Percentiles rank a stretch among this genome's conserved stretches.
phyloP scores from a whole-genome alignment of 1,284 basidiomycete species.

The Fistulina hepatica region DNA sequence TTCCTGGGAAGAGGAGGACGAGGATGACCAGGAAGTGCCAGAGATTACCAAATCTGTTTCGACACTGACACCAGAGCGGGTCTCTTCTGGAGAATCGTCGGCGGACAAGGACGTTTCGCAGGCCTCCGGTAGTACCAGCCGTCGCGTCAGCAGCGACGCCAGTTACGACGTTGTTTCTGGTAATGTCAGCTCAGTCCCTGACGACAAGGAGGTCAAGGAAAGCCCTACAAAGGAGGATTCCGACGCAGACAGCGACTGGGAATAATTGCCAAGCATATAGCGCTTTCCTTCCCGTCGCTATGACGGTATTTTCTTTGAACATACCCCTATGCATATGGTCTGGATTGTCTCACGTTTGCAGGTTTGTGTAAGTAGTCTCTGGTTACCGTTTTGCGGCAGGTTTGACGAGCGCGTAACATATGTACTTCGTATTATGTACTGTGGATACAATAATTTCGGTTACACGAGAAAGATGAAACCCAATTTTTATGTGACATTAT shows the following conservation, averaged over 20 bases:
- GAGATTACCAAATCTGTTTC: slow-evolving; percentile 19
- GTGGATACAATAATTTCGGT: too few species aligned
- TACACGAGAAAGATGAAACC: too few species aligned
- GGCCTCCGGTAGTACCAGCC: slow-evolving; percentile 31
- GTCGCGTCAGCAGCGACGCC: slow-evolving; percentile 54
- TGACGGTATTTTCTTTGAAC: too few species aligned
- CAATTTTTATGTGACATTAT: too few species aligned
- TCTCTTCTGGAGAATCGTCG: slow-evolving; percentile 13
- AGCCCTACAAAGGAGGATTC: slow-evolving; percentile 25
- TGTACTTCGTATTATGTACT: too few species aligned
- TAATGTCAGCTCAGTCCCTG: slow-evolving; percentile 29
- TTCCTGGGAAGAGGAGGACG: slow-evolving; percentile 75
- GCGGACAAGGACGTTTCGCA: slow-evolving; percentile 11
- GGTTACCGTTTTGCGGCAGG: too few species aligned
- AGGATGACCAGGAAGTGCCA: slow-evolving; percentile 23
- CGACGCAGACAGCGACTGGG: slow-evolving; percentile 61
- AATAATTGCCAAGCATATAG: too few species aligned
- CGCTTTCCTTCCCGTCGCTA: too few species aligned
- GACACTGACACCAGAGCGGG: slow-evolving; percentile 7
- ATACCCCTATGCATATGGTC: too few species aligned
- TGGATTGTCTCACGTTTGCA: too few species aligned
- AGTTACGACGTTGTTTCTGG: slow-evolving; percentile 67
- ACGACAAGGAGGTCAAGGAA: slow-evolving; percentile 19
- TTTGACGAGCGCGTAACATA: too few species aligned
- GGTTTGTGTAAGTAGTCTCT: too few species aligned